Percentiles rank a stretch among this genome's conserved stretches.
Conservation (phyloP, 495 filamentous ascomycete species). For the Penicillium coffeae region DNA sequence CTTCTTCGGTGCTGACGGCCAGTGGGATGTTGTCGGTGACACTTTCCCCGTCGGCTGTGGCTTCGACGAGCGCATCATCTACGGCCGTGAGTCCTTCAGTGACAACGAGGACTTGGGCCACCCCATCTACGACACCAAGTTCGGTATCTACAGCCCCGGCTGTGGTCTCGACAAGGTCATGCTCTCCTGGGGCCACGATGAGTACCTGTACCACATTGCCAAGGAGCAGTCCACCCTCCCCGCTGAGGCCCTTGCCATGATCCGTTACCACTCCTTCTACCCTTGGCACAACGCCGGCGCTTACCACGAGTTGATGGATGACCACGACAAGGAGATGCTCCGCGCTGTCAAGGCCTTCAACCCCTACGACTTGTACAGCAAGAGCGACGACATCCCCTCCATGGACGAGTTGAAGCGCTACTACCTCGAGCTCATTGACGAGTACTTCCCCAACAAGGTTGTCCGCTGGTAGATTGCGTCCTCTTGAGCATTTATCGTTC, state of each 20-base stretch:
- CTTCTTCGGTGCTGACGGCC: slow-evolving; percentile 76
- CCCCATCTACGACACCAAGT: slow-evolving; percentile 62
- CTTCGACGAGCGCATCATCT: slow-evolving; percentile 75
- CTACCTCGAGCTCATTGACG: slow-evolving; percentile 78
- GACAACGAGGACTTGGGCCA: slow-evolving; percentile 66
- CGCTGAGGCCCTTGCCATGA: slow-evolving; percentile 80
- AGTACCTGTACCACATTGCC: slow-evolving; percentile 82
- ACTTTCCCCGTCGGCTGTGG: slow-evolving; percentile 87
- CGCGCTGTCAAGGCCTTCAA: slow-evolving; percentile 82
- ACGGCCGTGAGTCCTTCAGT: slow-evolving; percentile 64
- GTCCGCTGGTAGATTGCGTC: slow-evolving; percentile 66
- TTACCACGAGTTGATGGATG: slow-evolving; percentile 76
- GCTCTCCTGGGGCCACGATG: slow-evolving; percentile 89
- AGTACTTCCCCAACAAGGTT: slow-evolving; percentile 74
- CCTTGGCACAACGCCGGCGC: slow-evolving; percentile 80
- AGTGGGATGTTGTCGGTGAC: slow-evolving; percentile 92
- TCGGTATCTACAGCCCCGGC: slow-evolving; percentile 72
- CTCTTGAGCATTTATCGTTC: background rate
- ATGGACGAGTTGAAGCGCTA: slow-evolving; percentile 70
- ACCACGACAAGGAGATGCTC: slow-evolving; percentile 73
- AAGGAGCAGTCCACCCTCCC: slow-evolving; percentile 76
- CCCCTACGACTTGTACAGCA: slow-evolving; percentile 88
- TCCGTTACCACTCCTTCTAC: slow-evolving; percentile 87
- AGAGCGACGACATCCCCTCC: slow-evolving; percentile 75
- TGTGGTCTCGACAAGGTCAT: slow-evolving; percentile 82